Conservation (phyloP, 805 yeast genomes). For the Maudiozyma pseudohumilis region DNA sequence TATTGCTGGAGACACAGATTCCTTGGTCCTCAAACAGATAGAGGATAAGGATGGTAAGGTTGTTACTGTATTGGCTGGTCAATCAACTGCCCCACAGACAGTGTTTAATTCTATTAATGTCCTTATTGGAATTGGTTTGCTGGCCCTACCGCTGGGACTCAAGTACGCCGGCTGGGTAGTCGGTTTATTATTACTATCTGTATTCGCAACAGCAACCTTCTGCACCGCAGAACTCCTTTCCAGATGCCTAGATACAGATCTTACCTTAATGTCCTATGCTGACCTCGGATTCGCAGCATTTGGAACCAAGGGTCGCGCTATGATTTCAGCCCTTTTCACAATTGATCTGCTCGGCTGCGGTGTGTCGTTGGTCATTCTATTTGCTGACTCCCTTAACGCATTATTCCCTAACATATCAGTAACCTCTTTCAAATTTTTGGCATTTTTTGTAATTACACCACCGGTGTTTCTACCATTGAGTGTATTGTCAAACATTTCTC, state of each 20-base stretch:
- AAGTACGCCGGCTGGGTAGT: constrained; percentile 60
- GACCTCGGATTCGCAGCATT: constrained; percentile 82
- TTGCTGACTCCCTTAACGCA: constrained; percentile 77
- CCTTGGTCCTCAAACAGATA: constrained; percentile 47
- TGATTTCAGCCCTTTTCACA: constrained; percentile 66
- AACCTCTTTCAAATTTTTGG: constrained; percentile 52
- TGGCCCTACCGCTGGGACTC: constrained; percentile 64
- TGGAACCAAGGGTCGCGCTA: constrained; percentile 63
- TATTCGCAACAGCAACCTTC: constrained; percentile 59
- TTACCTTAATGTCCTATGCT: constrained; percentile 74
- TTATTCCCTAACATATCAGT: constrained; percentile 45
- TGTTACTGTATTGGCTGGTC: constrained; percentile 67
- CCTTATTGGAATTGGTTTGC: constrained; percentile 63
- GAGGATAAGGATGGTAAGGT: constrained; percentile 64
- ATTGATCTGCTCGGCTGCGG: constrained; percentile 74
- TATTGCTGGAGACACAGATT: constrained; percentile 38
- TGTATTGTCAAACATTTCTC: constrained; percentile 55
- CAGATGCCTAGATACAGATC: constrained; percentile 69
- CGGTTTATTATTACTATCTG: constrained; percentile 48
- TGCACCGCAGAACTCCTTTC: constrained; percentile 71
- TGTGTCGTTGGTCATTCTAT: constrained; percentile 68
- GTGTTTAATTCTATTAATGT: constrained; percentile 70
- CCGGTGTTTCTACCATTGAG: constrained; percentile 73
- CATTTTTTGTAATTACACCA: constrained; percentile 66
- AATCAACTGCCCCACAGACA: constrained; percentile 72